Base-by-base conservation (phyloP, 805 yeast genomes). In the Candida namnaoensis region DNA sequence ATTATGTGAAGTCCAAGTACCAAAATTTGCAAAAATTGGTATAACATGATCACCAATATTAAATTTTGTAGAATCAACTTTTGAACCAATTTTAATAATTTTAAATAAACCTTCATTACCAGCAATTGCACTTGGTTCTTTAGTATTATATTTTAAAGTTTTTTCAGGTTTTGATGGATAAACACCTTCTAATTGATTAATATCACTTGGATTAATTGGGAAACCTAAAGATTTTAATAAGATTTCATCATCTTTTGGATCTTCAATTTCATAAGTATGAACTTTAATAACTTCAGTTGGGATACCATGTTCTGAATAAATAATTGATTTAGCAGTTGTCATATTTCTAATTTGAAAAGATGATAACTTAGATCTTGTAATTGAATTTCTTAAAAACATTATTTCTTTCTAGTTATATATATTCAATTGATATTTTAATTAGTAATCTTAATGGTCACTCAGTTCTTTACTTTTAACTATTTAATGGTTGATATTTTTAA, bases 21-120 rank as follows among this genome's bases (percentile, higher is more conserved):
- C 99, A 44, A 80, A 81, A 51, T 84, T 82, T 11, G 88, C 82
- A 35, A 66, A 66, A 10, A 76, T 55, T 10, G 98, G 97, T 36
- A 91, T 74, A 34, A 81, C 87, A 90, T 95, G 88, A 60, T 93
- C 98, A 37, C 96, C 96, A 2, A 66, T 64, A 37, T 66, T 51
- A 40, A 85, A 66, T 7, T 57, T 52, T 19, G 51, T 47, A 27
- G 30, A 27, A 2, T 42, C 44, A 9, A 78, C 84, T 13, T 61
- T 53, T 9, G 69, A 49, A 19, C 95, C 96, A 9, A 76, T 74
- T 41, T 80, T 77, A n/a, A 85, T 56, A n/a, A 91, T 81, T 57
- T 87, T 83, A 57, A 86, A 90, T 10, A 87, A 73, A 23, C 96
- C 98, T 63, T 91, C 99, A 58, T 93, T 93, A 41, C 99, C 99